Evolutionary conservation across 2,329 filamentous ascomycete species (phyloP).

Genomic region (Plenodomus lindquistii): DNA sequence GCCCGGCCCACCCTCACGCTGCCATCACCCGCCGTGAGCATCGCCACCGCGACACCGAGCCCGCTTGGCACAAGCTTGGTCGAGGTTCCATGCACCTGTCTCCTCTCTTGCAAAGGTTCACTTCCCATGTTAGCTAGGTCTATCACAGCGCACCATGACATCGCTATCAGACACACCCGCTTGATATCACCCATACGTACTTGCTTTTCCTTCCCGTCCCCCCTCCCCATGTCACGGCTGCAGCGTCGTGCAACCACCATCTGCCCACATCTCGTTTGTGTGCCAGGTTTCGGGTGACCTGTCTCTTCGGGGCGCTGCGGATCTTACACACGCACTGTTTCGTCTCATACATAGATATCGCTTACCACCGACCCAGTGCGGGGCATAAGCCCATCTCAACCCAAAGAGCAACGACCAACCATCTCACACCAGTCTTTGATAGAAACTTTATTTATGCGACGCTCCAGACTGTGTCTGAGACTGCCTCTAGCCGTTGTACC

Average conservation of each 20-base stretch:
- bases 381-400: background rate
- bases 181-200: no score
- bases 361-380: background rate
- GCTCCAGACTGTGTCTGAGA: no score
- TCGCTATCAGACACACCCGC: no score
- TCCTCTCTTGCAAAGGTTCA: background rate
- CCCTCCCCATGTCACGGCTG: no score
- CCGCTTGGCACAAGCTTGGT: slow-evolving; percentile 17
- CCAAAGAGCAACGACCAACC: background rate
- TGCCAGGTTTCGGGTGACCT: background rate
- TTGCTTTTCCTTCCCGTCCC: no score
- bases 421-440: background rate
- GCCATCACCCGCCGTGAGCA: slow-evolving; percentile 23
- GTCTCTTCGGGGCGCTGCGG: slow-evolving; percentile 10
- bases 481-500: no score
- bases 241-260: no score
- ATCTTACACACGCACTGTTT: slow-evolving; percentile 10
- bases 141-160: no score
- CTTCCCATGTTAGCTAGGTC: no score
- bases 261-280: background rate
- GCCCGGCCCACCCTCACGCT: slow-evolving; percentile 21
- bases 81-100: background rate
- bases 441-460: background rate
- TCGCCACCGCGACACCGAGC: slow-evolving; percentile 21
- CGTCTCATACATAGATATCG: no score